These are phyloP conservation scores for Kwoniella bestiolae DNA, from an alignment of 768 basidiomycete genomes.

Conservation along the genomic window DNA sequence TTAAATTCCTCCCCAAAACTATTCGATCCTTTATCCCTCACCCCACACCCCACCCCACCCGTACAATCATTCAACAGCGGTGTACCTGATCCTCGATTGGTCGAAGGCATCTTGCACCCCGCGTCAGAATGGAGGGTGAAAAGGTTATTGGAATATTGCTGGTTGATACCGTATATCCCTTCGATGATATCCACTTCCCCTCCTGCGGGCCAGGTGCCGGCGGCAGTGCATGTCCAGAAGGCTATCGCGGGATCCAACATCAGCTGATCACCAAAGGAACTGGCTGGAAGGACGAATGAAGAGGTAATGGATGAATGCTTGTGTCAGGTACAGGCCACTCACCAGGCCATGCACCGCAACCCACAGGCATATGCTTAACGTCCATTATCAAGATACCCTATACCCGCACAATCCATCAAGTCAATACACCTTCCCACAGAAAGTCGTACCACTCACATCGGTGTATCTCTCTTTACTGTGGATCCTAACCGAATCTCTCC, in stretches of 20 bases:
- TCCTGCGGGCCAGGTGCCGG: slow-evolving; percentile 36
- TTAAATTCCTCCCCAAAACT: slow-evolving; percentile 18
- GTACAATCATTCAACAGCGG: slow-evolving; percentile 11
- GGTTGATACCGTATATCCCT: slow-evolving; percentile 58
- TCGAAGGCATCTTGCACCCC: slow-evolving; percentile 31
- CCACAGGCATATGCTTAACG: slow-evolving; percentile 24
- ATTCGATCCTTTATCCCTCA: slow-evolving; percentile 9
- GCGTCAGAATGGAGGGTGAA: slow-evolving; percentile 59
- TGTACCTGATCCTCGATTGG: slow-evolving; percentile 6
- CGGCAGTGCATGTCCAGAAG: slow-evolving; percentile 19
- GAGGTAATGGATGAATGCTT: too few relatives aligned
- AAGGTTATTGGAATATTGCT: slow-evolving; percentile 53
- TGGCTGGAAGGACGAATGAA: too few relatives aligned
- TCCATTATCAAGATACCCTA: slow-evolving; percentile 24
- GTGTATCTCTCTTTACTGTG: slow-evolving; percentile 21
- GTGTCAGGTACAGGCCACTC: too few relatives aligned
- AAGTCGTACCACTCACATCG: slow-evolving; percentile 16
- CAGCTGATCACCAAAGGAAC: not conserved
- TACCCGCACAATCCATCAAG: not conserved
- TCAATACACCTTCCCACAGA: too few relatives aligned
- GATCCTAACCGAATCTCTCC: slow-evolving; percentile 27
- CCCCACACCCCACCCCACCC: slow-evolving; percentile 16
- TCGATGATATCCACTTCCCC: slow-evolving; percentile 60
- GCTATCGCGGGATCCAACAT: not conserved
- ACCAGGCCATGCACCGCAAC: slow-evolving; percentile 19